phyloP scores from a whole-genome alignment of 495 filamentous ascomycete species.

The Aspergillus heteromorphus region DNA sequence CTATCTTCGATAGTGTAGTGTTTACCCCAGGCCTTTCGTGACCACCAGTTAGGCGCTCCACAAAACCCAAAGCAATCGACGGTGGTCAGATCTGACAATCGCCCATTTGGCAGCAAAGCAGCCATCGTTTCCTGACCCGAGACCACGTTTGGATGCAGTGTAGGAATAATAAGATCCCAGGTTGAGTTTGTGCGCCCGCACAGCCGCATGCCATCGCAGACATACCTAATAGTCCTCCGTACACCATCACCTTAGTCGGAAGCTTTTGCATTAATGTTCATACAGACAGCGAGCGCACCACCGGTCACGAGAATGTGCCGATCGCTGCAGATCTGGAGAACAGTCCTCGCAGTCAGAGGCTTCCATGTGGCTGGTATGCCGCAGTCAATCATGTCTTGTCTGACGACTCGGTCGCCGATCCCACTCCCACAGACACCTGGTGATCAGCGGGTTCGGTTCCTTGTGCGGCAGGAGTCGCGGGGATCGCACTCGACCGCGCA shows the following conservation, averaged over 20 bases:
- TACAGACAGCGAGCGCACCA: neutral
- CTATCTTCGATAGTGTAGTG: neutral
- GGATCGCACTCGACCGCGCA: slow-evolving; percentile 8
- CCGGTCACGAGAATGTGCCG: neutral
- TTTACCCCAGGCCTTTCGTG: neutral
- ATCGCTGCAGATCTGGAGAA: slow-evolving; percentile 5
- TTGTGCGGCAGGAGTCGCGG: slow-evolving; percentile 8
- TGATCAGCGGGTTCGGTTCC: slow-evolving; percentile 21
- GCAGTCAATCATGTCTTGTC: slow-evolving; percentile 19
- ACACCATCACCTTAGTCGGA: slow-evolving; percentile 13
- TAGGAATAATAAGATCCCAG: neutral
- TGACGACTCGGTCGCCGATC: slow-evolving; percentile 20
- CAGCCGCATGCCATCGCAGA: neutral
- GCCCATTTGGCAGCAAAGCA: neutral
- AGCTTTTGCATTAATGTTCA: slow-evolving; percentile 13
- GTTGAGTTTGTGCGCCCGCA: neutral
- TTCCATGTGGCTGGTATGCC: neutral
- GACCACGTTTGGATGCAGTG: neutral
- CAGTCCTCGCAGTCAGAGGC: neutral
- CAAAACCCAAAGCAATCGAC: neutral
- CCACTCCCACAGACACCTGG: slow-evolving; percentile 10
- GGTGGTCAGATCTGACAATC: neutral
- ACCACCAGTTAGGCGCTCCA: neutral
- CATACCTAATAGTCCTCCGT: too few species aligned
- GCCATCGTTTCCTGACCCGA: neutral